A percentile compares a stretch with the other conserved stretches of the same genome.
phyloP scores from a whole-genome alignment of 1,139 yeast genomes.

The Sugiyamaella paludigena region DNA sequence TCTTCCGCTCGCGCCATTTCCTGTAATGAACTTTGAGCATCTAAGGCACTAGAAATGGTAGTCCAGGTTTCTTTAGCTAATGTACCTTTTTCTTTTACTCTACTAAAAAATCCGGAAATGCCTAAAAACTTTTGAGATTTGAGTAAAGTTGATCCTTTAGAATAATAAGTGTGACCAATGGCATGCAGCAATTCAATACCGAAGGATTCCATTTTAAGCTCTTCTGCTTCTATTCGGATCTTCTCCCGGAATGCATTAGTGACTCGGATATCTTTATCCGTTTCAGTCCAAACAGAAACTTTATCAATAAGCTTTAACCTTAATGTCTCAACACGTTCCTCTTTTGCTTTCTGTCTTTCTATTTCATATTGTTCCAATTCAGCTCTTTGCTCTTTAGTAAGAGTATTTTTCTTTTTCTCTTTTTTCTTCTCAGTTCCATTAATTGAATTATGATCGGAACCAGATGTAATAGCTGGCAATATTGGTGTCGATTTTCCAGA shows the following conservation, averaged over 20 bases:
- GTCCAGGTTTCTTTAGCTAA: conserved; percentile 83
- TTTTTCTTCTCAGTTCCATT: conserved; percentile 23
- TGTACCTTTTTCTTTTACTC: conserved; percentile 83
- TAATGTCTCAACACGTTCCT: conserved; percentile 67
- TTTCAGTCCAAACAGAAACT: conserved; percentile 77
- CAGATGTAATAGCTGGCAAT: conserved; percentile 6
- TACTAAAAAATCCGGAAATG: conserved; percentile 79
- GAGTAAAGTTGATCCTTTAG: conserved; percentile 58
- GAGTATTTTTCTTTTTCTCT: conserved; percentile 35
- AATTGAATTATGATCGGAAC: background rate
- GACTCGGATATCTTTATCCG: conserved; percentile 69
- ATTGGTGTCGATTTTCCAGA: conserved; percentile 1
- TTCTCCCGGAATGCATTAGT: conserved; percentile 67
- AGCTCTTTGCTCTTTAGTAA: conserved; percentile 48
- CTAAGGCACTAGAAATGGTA: conserved; percentile 80
- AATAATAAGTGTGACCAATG: conserved; percentile 71
- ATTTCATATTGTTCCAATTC: conserved; percentile 77
- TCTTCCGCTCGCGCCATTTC: conserved; percentile 55
- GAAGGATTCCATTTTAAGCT: conserved; percentile 88
- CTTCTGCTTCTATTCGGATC: conserved; percentile 78
- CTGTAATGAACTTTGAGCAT: conserved; percentile 83
- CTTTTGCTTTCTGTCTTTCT: conserved; percentile 68
- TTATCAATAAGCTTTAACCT: conserved; percentile 62
- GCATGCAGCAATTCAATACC: conserved; percentile 89
- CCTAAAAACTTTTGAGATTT: conserved; percentile 77